Conservation (phyloP, 2,329 filamentous ascomycete genomes). For the Hymenoscyphus scutula region DNA sequence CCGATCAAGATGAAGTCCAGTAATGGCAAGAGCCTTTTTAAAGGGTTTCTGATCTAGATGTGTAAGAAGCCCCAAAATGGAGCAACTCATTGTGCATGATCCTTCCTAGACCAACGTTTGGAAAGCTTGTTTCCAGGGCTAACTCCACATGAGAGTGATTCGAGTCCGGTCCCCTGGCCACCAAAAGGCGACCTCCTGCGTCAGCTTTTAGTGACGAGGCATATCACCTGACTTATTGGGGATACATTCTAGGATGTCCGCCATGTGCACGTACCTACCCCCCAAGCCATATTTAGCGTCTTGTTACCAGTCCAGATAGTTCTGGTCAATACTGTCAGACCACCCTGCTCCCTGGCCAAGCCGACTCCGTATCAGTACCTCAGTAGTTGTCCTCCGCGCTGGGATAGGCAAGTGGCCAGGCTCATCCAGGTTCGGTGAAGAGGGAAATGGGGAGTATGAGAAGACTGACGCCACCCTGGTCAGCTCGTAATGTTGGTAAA, state of each 20-base stretch:
- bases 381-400: too few species aligned
- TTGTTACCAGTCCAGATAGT: not conserved
- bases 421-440: too few species aligned
- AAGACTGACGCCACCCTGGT: not conserved
- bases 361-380: too few species aligned
- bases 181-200: too few species aligned
- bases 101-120: too few species aligned
- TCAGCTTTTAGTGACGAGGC: not conserved
- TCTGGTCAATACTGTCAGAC: not conserved
- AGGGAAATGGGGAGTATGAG: not conserved
- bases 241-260: not conserved
- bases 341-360: not conserved
- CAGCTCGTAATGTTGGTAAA: not conserved
- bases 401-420: too few species aligned
- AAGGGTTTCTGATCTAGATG: not conserved
- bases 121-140: not conserved
- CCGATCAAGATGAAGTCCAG: not conserved
- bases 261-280: too few species aligned
- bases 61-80: not conserved
- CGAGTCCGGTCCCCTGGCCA: too few species aligned
- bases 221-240: not conserved
- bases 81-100: conserved; percentile 1
- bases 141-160: too few species aligned
- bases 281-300: not conserved
- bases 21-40: not conserved